These are phyloP conservation scores for Syzygium malaccense DNA, from an alignment of 441 rosid genomes.

Conservation along the genomic window DNA sequence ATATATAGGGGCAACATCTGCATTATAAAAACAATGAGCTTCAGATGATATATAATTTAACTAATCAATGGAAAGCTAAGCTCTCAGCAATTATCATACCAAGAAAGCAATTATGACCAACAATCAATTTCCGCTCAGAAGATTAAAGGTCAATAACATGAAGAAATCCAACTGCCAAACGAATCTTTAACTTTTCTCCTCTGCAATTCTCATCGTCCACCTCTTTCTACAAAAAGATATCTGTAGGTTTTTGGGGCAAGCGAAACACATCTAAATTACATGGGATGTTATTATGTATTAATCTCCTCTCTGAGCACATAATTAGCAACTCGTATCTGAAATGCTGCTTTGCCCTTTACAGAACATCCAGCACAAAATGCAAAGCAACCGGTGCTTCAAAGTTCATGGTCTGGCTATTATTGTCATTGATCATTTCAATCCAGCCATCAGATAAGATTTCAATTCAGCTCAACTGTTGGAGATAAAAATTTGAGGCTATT, in stretches of 20 bases:
- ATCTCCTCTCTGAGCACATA: neutral
- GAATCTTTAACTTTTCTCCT: constrained; percentile 47
- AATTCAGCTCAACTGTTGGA: neutral
- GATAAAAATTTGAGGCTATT: neutral
- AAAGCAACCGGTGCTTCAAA: neutral
- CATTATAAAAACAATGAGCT: constrained; percentile 10
- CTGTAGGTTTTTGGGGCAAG: neutral
- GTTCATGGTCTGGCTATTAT: neutral
- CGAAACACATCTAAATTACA: neutral
- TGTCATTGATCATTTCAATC: neutral
- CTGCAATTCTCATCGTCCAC: constrained; percentile 43
- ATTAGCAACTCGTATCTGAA: neutral
- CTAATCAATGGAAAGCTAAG: neutral
- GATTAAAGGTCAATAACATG: constrained; percentile 84
- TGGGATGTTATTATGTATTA: neutral
- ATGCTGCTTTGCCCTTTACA: neutral
- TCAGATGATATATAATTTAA: neutral
- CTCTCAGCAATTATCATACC: constrained; percentile 27
- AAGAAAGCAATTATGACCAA: constrained; percentile 90
- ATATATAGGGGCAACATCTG: constrained; percentile 87
- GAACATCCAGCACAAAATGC: neutral
- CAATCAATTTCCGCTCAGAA: constrained; percentile 68
- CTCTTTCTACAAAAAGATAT: constrained; percentile 42
- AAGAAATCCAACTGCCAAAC: constrained; percentile 71
- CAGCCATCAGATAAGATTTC: neutral